A percentile compares a stretch with the other conserved stretches of the same genome.
These are phyloP conservation scores for Cercospora janseana DNA, from an alignment of 2,329 filamentous ascomycete genomes.

Conservation along the genomic window DNA sequence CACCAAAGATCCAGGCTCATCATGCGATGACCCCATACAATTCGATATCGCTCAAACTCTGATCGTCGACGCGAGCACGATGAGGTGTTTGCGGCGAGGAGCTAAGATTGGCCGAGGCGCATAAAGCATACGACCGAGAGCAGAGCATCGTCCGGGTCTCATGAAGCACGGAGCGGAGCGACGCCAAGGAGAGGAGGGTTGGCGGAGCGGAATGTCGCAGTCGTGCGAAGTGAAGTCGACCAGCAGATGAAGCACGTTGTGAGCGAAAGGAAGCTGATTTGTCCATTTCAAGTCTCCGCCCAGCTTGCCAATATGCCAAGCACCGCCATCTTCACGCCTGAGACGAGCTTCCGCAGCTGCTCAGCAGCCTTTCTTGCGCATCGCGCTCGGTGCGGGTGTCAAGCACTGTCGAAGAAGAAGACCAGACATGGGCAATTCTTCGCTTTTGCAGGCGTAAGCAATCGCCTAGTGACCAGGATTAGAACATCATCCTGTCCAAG, in stretches of 20 bases:
- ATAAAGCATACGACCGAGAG: constrained; percentile 9
- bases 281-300: background rate
- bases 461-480: background rate
- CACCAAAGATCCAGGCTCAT: background rate
- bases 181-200: constrained; percentile 1
- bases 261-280: background rate
- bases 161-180: background rate
- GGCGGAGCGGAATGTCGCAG: background rate
- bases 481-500: background rate
- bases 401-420: background rate
- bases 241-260: constrained; percentile 3
- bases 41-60: constrained; percentile 1
- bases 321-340: background rate
- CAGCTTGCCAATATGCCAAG: background rate
- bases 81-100: background rate
- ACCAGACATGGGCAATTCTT: background rate
- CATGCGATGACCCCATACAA: background rate
- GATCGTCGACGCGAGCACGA: background rate
- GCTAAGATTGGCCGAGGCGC: constrained; percentile 12
- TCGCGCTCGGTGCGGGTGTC: constrained; percentile 5
- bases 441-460: constrained; percentile 1
- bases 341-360: background rate
- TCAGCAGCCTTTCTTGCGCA: background rate
- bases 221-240: background rate
- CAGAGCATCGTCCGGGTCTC: constrained; percentile 4